phyloP scores from a whole-genome alignment of 768 basidiomycete species.

The Obba rivulosa region DNA sequence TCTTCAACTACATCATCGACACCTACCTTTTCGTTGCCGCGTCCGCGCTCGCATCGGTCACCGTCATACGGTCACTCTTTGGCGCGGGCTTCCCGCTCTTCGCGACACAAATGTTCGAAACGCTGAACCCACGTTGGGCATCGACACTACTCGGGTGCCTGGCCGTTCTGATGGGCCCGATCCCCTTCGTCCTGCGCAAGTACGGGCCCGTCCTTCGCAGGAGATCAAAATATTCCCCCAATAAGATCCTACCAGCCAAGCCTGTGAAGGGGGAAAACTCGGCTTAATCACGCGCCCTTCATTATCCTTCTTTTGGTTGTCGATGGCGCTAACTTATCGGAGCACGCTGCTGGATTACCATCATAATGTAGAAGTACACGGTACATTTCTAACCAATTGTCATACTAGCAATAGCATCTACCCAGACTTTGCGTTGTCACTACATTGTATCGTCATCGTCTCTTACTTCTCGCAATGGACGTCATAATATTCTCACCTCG shows the following conservation, averaged over 20 bases:
- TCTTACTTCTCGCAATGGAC: too few species aligned
- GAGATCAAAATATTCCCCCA: slow-evolving; percentile 23
- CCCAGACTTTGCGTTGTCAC: too few species aligned
- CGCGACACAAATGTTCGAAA: slow-evolving; percentile 42
- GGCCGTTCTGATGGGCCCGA: slow-evolving; percentile 49
- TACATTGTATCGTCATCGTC: too few species aligned
- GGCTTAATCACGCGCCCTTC: too few species aligned
- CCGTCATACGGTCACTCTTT: slow-evolving; percentile 40
- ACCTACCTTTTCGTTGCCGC: slow-evolving; percentile 54
- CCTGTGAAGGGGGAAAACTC: too few species aligned
- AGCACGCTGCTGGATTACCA: too few species aligned
- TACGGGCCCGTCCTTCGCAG: slow-evolving; percentile 20
- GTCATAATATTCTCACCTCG: too few species aligned
- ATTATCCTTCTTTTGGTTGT: too few species aligned
- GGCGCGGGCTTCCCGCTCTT: slow-evolving; percentile 26
- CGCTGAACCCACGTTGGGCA: slow-evolving; percentile 52
- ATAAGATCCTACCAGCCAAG: not conserved
- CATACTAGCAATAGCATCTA: too few species aligned
- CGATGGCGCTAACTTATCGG: too few species aligned
- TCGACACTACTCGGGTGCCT: slow-evolving; percentile 52
- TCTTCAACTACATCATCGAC: slow-evolving; percentile 63
- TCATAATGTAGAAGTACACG: too few species aligned
- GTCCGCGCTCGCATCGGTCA: slow-evolving; percentile 52
- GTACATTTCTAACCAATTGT: too few species aligned
- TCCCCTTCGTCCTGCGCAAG: slow-evolving; percentile 23